Evolutionary conservation across 371 early-diverging fungal genomes (phyloP), one percentile per base, ranked within the genome.

Genomic region (Lichtheimia ornata): DNA sequence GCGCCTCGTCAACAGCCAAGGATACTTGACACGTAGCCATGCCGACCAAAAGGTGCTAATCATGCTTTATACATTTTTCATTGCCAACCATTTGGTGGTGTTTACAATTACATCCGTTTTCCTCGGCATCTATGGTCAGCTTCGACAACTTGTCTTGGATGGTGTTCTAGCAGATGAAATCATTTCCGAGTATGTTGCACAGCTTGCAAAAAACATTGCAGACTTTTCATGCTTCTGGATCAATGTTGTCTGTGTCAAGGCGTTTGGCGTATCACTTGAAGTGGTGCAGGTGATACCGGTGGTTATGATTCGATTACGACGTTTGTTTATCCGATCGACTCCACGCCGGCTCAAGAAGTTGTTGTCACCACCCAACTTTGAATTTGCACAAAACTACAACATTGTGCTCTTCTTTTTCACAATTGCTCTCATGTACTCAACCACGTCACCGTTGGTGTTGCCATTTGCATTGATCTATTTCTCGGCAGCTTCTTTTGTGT

Each of bases 381-480:
- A 90, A 58, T 88, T 83, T 57, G 84, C 89, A 2, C 76, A 84
- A 17, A 80, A 83, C 59, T 92, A 93, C 73, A 88, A 91, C 49
- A 67, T 82, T 28, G 73, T 91, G n/a, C 63, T 89, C 59, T 90
- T 90, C 71, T 78, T 92, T 28, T 87, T 91, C 51, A 90, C 91
- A 0, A 82, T 92, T 62, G 86, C 90, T 4, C 64, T 94, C 59
- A 72, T 91, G 5, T 94, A 91, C 66, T 82, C 84, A 25, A 84
- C 88, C 20, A 84, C 91, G 57, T 84, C 92, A 5, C 94, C 94
- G 0, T 67, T 94, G 28, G 83, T 88, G 15, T 68, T 90, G 17
- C 79, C 88, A 7, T 90, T 93, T 74, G 88, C 89, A 0, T 69
- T 81, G 13, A 50, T 89, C 6, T 88, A 86, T 66, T 93, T 91